phyloP scores from a whole-genome alignment of 768 basidiomycete species.

The Leccinum uliginosum region DNA sequence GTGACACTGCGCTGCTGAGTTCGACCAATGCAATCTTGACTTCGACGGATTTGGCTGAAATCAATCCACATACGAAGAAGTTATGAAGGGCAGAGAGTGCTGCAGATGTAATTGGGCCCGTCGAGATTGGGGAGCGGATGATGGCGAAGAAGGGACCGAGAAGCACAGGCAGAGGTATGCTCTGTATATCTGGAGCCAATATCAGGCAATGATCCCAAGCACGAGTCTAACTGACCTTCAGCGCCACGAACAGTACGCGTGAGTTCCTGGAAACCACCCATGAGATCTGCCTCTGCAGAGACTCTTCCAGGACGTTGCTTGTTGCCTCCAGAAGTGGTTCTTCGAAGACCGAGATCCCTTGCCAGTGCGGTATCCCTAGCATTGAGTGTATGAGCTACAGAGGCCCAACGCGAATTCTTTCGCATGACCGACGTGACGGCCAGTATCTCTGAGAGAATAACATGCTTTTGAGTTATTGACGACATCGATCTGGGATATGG shows the following conservation, averaged over 20 bases:
- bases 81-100: slow-evolving; percentile 84
- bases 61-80: slow-evolving; percentile 78
- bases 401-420: slow-evolving; percentile 96
- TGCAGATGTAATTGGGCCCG: slow-evolving; percentile 95
- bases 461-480: slow-evolving; percentile 60
- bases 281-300: slow-evolving; percentile 76
- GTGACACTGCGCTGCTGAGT: slow-evolving; percentile 84
- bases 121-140: slow-evolving; percentile 89
- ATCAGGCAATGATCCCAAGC: slow-evolving; percentile 11
- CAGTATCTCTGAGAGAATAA: slow-evolving; percentile 86
- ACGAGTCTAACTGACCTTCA: slow-evolving; percentile 44
- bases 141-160: slow-evolving; percentile 90
- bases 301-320: slow-evolving; percentile 44
- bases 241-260: slow-evolving; percentile 68
- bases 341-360: slow-evolving; percentile 68
- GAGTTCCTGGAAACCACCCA: slow-evolving; percentile 86
- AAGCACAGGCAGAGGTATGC: slow-evolving; percentile 55
- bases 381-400: slow-evolving; percentile 58
- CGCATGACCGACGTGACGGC: slow-evolving; percentile 93
- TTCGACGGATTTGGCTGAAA: slow-evolving; percentile 50
- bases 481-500: slow-evolving; percentile 10
- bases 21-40: slow-evolving; percentile 71
- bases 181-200: slow-evolving; percentile 51
- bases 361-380: slow-evolving; percentile 66
- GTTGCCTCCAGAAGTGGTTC: slow-evolving; percentile 46